Conservation (phyloP, 805 yeast genomes). For the Metschnikowia drakensbergensis region DNA sequence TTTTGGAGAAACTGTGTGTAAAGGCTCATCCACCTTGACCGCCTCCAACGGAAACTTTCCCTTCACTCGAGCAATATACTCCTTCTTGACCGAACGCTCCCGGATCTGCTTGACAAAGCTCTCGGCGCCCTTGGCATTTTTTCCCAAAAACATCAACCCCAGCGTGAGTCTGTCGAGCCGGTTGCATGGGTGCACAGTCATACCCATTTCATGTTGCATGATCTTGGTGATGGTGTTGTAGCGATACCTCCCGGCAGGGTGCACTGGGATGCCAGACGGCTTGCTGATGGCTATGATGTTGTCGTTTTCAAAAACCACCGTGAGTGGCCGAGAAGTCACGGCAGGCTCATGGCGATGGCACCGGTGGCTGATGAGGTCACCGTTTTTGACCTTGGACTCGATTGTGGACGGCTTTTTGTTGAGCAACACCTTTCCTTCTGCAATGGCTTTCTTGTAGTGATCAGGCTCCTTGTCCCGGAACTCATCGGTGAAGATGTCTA, state of each 20-base stretch:
- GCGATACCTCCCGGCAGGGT: conserved; percentile 86
- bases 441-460: conserved; percentile 53
- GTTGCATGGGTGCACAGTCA: conserved; percentile 73
- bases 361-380: conserved; percentile 76
- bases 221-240: conserved; percentile 74
- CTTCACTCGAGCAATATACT: conserved; percentile 80
- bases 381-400: conserved; percentile 69
- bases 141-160: conserved; percentile 90
- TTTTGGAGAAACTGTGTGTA: conserved; percentile 69
- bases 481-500: conserved; percentile 80
- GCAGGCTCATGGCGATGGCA: conserved; percentile 91
- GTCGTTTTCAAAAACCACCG: conserved; percentile 70
- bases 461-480: conserved; percentile 73
- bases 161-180: conserved; percentile 87
- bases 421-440: conserved; percentile 68
- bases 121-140: conserved; percentile 75
- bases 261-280: conserved; percentile 93
- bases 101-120: conserved; percentile 65
- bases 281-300: conserved; percentile 81
- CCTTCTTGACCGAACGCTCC: conserved; percentile 71
- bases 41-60: conserved; percentile 72
- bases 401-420: conserved; percentile 61
- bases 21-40: conserved; percentile 60
- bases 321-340: conserved; percentile 56
- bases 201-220: conserved; percentile 64